Evolutionary conservation across 1,284 basidiomycete species (phyloP).

Genomic region (Marasmius sp.): DNA sequence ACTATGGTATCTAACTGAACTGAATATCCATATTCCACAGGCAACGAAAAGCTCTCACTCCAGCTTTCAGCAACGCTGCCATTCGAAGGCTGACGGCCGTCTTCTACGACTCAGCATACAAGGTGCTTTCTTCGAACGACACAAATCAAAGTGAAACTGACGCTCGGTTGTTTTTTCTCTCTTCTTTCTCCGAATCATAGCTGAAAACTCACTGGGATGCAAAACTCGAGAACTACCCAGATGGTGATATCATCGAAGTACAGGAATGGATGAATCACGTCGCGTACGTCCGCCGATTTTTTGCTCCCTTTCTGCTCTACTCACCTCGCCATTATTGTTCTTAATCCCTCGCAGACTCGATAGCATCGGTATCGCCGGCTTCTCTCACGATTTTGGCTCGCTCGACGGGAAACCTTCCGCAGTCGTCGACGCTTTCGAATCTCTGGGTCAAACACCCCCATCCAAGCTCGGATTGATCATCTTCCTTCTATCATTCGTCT

Average conservation of each 20-base stretch:
- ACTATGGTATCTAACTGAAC: slow-evolving; percentile 25
- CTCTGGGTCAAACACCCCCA: slow-evolving; percentile 23
- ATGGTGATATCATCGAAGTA: slow-evolving; percentile 36
- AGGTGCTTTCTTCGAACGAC: slow-evolving; percentile 10
- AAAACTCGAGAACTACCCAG: slow-evolving; percentile 1
- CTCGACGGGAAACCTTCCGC: slow-evolving; percentile 37
- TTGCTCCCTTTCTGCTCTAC: neutral
- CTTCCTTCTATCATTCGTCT: slow-evolving; percentile 26
- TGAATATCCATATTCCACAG: slow-evolving; percentile 22
- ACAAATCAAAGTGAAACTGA: slow-evolving; percentile 26
- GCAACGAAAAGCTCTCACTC: slow-evolving; percentile 42
- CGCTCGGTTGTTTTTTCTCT: no score
- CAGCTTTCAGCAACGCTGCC: slow-evolving; percentile 45
- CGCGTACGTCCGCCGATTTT: slow-evolving; percentile 27
- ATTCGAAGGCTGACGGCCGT: slow-evolving; percentile 39
- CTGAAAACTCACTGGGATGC: slow-evolving; percentile 10
- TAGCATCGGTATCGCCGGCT: slow-evolving; percentile 42
- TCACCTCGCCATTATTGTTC: neutral
- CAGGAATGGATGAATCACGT: slow-evolving; percentile 45
- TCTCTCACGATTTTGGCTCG: slow-evolving; percentile 46
- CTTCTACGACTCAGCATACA: slow-evolving; percentile 39
- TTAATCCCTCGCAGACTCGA: no score
- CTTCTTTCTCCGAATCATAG: no score
- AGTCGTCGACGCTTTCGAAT: slow-evolving; percentile 38
- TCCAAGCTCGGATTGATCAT: slow-evolving; percentile 10